These are phyloP conservation scores for Carnegiea gigantea DNA, from an alignment of 179 eudicot species.

Conservation along the genomic window DNA sequence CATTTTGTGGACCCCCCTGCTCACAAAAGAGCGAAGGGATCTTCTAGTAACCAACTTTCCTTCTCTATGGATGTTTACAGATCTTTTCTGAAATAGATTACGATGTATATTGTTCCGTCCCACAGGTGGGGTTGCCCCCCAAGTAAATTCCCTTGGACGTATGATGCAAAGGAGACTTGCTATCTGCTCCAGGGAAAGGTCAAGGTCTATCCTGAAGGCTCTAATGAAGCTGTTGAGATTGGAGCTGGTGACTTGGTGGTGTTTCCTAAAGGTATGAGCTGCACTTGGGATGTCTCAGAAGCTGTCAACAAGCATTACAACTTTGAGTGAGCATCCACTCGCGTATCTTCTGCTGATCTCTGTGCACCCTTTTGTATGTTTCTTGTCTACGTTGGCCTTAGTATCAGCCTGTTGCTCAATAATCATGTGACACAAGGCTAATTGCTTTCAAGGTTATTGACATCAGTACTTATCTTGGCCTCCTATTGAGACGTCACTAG, in stretches of 20 bases:
- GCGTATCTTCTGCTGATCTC: neutral
- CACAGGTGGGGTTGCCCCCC: conserved; percentile 85
- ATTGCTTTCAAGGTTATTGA: conserved; percentile 1
- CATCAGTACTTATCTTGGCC: neutral
- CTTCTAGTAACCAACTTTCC: neutral
- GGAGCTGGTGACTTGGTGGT: conserved; percentile 83
- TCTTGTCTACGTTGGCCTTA: conserved; percentile 13
- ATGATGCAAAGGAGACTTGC: conserved; percentile 72
- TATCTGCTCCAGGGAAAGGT: conserved; percentile 79
- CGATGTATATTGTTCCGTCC: conserved; percentile 9
- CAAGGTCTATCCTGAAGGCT: conserved; percentile 81
- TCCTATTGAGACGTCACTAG: neutral
- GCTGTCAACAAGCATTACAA: conserved; percentile 77
- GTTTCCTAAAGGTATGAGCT: conserved; percentile 84
- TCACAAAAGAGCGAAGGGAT: neutral
- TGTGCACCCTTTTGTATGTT: neutral
- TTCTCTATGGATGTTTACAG: neutral
- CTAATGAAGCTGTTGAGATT: conserved; percentile 65
- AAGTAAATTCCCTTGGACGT: conserved; percentile 91
- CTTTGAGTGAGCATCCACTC: conserved; percentile 46
- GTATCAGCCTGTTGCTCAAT: conserved; percentile 3
- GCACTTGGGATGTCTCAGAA: conserved; percentile 90
- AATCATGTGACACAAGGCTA: neutral
- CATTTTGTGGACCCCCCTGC: neutral
- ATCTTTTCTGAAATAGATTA: neutral